These are phyloP conservation scores for Pichia cephalocereana DNA, from an alignment of 805 yeast genomes.

Conservation along the genomic window DNA sequence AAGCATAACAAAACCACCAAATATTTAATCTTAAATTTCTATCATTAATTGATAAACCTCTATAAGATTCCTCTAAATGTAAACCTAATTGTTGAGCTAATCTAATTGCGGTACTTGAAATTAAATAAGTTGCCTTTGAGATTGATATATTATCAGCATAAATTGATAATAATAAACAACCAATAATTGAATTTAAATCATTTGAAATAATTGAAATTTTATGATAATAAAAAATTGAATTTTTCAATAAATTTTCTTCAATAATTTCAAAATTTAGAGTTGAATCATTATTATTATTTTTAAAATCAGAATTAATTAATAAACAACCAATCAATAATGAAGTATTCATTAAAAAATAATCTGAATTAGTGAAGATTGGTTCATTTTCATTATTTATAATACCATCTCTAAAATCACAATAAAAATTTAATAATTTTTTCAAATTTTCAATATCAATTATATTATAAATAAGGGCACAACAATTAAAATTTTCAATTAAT, in stretches of 20 bases:
- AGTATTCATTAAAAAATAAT: constrained; percentile 25
- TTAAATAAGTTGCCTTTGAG: constrained; percentile 33
- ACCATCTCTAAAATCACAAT: constrained; percentile 20
- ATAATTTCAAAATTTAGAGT: constrained; percentile 12
- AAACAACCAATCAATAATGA: constrained; percentile 16
- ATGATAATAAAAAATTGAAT: constrained; percentile 45
- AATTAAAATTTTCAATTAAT: constrained; percentile 11
- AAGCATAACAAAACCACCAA: constrained; percentile 42
- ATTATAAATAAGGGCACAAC: background rate
- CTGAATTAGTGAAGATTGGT: constrained; percentile 23
- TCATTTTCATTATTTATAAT: constrained; percentile 11
- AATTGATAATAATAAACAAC: constrained; percentile 36
- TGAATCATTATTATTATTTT: constrained; percentile 1
- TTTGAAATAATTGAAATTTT: constrained; percentile 40
- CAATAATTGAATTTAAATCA: constrained; percentile 43
- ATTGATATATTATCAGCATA: constrained; percentile 27
- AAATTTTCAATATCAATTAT: constrained; percentile 6
- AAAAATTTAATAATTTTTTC: constrained; percentile 8
- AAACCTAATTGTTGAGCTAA: constrained; percentile 52
- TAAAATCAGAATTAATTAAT: constrained; percentile 1
- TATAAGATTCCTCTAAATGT: constrained; percentile 38
- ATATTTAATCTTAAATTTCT: constrained; percentile 29
- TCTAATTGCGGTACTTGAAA: constrained; percentile 39
- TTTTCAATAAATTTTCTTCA: constrained; percentile 26
- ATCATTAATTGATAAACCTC: constrained; percentile 30